Percentiles rank a stretch among this genome's conserved stretches.
These are phyloP conservation scores for Podospora tetraspora DNA, from an alignment of 495 filamentous ascomycete species.

Conservation along the genomic window DNA sequence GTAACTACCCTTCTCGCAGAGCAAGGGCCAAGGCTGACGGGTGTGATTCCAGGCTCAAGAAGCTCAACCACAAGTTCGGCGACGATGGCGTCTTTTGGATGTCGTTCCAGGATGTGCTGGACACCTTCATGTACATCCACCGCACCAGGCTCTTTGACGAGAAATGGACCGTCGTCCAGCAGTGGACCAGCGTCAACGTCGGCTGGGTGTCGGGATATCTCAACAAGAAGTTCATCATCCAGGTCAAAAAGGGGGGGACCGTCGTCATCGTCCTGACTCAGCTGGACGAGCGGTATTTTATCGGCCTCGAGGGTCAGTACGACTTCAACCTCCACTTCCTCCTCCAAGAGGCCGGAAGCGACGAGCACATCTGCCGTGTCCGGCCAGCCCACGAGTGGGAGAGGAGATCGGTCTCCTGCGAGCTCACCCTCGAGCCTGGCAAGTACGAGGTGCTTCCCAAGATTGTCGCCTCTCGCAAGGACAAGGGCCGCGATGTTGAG, in stretches of 20 bases:
- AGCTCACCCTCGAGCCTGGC: slow-evolving; percentile 66
- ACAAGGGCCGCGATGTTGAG: slow-evolving; percentile 44
- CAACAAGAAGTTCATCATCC: slow-evolving; percentile 64
- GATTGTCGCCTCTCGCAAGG: slow-evolving; percentile 54
- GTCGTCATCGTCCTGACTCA: slow-evolving; percentile 62
- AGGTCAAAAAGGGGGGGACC: slow-evolving; percentile 53
- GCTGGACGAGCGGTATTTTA: slow-evolving; percentile 67
- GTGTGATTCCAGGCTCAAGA: slow-evolving; percentile 45
- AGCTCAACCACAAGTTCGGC: slow-evolving; percentile 65
- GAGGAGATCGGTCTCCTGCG: slow-evolving; percentile 62
- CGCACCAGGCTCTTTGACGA: slow-evolving; percentile 68
- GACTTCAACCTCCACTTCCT: slow-evolving; percentile 64
- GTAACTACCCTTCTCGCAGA: neutral
- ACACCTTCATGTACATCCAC: slow-evolving; percentile 64
- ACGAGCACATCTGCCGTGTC: slow-evolving; percentile 67
- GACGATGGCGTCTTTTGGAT: slow-evolving; percentile 60
- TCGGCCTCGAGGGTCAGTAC: slow-evolving; percentile 64
- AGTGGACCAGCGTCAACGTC: slow-evolving; percentile 15
- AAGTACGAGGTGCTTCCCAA: slow-evolving; percentile 69
- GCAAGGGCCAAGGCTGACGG: neutral
- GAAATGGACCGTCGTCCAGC: slow-evolving; percentile 58
- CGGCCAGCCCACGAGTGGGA: slow-evolving; percentile 52
- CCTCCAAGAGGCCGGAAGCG: slow-evolving; percentile 60
- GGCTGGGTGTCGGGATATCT: slow-evolving; percentile 64
- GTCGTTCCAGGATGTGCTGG: slow-evolving; percentile 54